Conservation (phyloP, 176 grass and related monocot species). For the Metroxylon sagu region DNA sequence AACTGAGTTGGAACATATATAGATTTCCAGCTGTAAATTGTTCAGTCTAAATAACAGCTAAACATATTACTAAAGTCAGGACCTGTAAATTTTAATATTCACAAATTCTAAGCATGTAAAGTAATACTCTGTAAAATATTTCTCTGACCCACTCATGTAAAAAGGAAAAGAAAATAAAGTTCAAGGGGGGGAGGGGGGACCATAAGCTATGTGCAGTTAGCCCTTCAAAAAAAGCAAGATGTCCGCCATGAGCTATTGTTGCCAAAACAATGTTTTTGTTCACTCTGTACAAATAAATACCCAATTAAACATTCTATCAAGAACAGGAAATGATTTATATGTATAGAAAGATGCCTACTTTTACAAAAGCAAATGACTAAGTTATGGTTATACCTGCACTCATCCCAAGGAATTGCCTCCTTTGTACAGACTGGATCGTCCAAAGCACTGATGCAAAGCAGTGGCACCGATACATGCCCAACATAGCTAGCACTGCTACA, state of each 20-base stretch:
- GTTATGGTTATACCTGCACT: conserved; percentile 61
- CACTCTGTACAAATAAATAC: conserved; percentile 47
- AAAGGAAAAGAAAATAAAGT: conserved; percentile 3
- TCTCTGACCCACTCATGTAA: neutral
- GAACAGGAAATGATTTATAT: conserved; percentile 3
- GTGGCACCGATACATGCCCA: conserved; percentile 63
- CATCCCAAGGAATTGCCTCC: conserved; percentile 95
- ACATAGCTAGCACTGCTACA: conserved; percentile 85
- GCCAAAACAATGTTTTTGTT: conserved; percentile 96
- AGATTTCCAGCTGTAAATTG: no score
- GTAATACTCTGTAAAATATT: no score
- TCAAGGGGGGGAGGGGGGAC: conserved; percentile 16
- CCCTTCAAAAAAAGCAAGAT: conserved; percentile 93
- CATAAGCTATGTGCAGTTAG: conserved; percentile 65
- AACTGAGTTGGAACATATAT: no score
- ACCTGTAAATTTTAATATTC: no score
- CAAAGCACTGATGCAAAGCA: conserved; percentile 88
- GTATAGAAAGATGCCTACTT: conserved; percentile 1
- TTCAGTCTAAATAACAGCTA: no score
- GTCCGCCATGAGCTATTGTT: conserved; percentile 82
- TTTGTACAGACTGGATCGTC: conserved; percentile 94
- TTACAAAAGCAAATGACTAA: conserved; percentile 6
- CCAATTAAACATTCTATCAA: no score
- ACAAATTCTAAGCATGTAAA: no score
- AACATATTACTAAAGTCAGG: no score